A percentile compares a stretch with the other conserved stretches of the same genome.
phyloP scores from a whole-genome alignment of 2,329 filamentous ascomycete species.

The Fulvia fulva region DNA sequence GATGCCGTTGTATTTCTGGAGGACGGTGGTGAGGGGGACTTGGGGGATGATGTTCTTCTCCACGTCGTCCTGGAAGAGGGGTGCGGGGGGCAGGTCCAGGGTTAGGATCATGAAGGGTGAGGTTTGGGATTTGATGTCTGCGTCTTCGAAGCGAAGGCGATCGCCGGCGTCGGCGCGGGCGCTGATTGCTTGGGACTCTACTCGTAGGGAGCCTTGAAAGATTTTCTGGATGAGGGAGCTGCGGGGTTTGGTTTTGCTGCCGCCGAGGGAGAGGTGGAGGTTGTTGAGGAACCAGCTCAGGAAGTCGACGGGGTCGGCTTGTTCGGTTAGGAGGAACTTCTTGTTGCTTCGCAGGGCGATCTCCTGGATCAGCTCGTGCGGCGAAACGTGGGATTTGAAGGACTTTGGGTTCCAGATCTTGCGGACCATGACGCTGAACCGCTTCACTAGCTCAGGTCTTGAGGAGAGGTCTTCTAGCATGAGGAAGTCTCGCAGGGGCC shows the following conservation, averaged over 20 bases:
- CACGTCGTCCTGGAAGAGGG: constrained; percentile 91
- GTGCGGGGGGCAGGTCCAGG: constrained; percentile 83
- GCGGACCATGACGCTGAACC: constrained; percentile 83
- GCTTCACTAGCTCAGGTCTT: constrained; percentile 76
- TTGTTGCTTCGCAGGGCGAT: constrained; percentile 86
- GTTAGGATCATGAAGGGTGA: constrained; percentile 88
- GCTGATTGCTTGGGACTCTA: constrained; percentile 91
- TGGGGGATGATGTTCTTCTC: constrained; percentile 96
- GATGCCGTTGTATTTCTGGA: constrained; percentile 89
- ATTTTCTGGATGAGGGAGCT: constrained; percentile 85
- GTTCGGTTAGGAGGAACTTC: constrained; percentile 82
- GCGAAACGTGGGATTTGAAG: constrained; percentile 94
- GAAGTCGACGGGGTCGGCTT: constrained; percentile 95
- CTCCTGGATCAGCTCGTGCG: constrained; percentile 94
- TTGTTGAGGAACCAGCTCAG: constrained; percentile 97
- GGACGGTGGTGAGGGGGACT: constrained; percentile 74
- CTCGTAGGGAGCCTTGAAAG: constrained; percentile 87
- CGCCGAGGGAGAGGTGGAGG: constrained; percentile 84
- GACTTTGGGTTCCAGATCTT: constrained; percentile 98
- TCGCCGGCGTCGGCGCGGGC: constrained; percentile 84
- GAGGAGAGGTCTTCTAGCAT: constrained; percentile 76
- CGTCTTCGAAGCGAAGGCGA: constrained; percentile 87
- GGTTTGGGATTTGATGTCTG: constrained; percentile 72
- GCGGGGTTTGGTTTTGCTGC: constrained; percentile 78
- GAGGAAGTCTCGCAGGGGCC: constrained; percentile 85